Evolutionary conservation across 169 alveolate genomes (phyloP).

Genomic region (Plasmodium blacklocki): DNA sequence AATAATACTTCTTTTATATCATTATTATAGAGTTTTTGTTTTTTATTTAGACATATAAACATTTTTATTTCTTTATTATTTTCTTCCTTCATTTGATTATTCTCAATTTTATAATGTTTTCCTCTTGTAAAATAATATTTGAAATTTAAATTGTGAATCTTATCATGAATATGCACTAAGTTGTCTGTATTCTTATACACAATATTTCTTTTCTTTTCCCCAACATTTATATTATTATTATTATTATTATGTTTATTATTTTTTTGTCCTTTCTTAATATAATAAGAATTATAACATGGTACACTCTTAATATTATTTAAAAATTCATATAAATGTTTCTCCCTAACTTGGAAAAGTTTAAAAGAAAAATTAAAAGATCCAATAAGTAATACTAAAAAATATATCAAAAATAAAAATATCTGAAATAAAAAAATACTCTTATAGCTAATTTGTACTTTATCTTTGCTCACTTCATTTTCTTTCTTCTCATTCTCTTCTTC

Average conservation of each 20-base stretch:
- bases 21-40: slow-evolving; percentile 2
- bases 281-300: slow-evolving; percentile 11
- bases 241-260: slow-evolving; percentile 1
- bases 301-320: slow-evolving; percentile 23
- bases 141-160: slow-evolving; percentile 11
- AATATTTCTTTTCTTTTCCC: not conserved
- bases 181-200: slow-evolving; percentile 14
- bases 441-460: slow-evolving; percentile 11
- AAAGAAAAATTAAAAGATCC: slow-evolving; percentile 76
- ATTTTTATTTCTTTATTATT: slow-evolving; percentile 45
- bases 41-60: slow-evolving; percentile 74
- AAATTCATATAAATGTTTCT: slow-evolving; percentile 69
- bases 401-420: slow-evolving; percentile 35
- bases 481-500: slow-evolving; percentile 13
- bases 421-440: slow-evolving; percentile 62
- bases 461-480: slow-evolving; percentile 11
- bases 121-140: slow-evolving; percentile 74
- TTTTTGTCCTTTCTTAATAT: not conserved
- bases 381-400: slow-evolving; percentile 54
- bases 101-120: slow-evolving; percentile 26
- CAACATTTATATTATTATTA: not conserved
- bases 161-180: slow-evolving; percentile 29
- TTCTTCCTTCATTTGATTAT: not conserved
- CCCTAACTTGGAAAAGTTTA: slow-evolving; percentile 68
- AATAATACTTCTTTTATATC: slow-evolving; percentile 21